A percentile compares a stretch with the other conserved stretches of the same genome.
These are phyloP conservation scores for Salvia rosmarinus DNA, from an alignment of 257 asterid species.

Conservation along the genomic window DNA sequence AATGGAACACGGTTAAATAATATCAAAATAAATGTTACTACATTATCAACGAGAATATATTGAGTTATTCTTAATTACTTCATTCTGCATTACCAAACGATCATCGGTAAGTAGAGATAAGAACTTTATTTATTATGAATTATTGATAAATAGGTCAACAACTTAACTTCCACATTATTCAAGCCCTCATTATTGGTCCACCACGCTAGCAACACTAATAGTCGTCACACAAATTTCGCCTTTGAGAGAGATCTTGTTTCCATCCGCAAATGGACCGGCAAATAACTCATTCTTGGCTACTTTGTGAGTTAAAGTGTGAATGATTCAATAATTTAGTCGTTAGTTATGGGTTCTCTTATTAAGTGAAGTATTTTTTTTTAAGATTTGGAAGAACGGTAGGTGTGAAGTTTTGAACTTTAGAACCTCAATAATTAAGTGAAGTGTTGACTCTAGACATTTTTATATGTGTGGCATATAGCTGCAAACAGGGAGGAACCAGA, in stretches of 20 bases:
- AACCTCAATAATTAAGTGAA: no score
- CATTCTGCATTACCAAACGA: not conserved
- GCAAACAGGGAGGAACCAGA: no score
- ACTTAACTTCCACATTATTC: slow-evolving; percentile 20
- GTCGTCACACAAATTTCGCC: slow-evolving; percentile 33
- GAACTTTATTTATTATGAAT: not conserved
- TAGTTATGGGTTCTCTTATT: no score
- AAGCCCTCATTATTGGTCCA: slow-evolving; percentile 12
- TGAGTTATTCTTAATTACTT: slow-evolving; percentile 5
- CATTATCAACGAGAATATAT: not conserved
- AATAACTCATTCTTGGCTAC: not conserved
- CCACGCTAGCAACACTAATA: not conserved
- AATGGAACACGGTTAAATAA: not conserved
- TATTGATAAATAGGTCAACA: slow-evolving; percentile 6
- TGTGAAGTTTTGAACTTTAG: no score
- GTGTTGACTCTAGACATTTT: no score
- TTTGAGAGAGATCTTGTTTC: slow-evolving; percentile 41
- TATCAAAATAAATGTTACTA: not conserved
- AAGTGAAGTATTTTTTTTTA: no score
- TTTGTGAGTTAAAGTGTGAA: not conserved
- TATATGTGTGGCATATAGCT: no score
- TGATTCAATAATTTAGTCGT: not conserved
- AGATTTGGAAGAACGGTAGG: no score
- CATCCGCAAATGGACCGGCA: not conserved
- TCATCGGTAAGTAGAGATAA: not conserved